Conservation (phyloP, 163 green algal genomes). For the Chlamydomonas reinhardtii region DNA sequence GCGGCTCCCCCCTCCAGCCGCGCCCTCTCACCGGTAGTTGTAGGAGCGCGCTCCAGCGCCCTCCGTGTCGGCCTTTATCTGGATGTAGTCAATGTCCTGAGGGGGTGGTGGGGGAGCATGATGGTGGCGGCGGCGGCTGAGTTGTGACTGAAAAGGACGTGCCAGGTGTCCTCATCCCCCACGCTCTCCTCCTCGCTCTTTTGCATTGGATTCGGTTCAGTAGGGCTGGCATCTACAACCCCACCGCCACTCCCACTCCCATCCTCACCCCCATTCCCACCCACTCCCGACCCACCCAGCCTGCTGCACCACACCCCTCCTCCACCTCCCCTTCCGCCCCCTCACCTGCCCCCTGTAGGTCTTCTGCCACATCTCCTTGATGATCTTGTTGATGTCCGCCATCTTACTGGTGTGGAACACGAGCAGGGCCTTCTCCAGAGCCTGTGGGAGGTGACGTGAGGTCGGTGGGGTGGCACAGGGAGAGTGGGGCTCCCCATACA, state of each 20-base stretch:
- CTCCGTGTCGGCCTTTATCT: slow-evolving; percentile 93
- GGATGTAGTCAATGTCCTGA: slow-evolving; percentile 89
- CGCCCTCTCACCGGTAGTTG: slow-evolving; percentile 87
- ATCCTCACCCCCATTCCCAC: too few species aligned
- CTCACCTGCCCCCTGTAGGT: slow-evolving; percentile 84
- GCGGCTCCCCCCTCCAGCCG: background rate
- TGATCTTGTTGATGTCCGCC: slow-evolving; percentile 85
- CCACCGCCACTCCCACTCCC: background rate
- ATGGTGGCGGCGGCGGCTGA: too few species aligned
- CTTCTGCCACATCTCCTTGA: slow-evolving; percentile 99
- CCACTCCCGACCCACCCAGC: background rate
- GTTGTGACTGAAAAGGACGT: too few species aligned
- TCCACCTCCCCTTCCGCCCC: too few species aligned
- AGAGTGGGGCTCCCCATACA: too few species aligned
- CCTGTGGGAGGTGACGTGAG: slow-evolving; percentile 53
- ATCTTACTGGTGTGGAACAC: slow-evolving; percentile 95
- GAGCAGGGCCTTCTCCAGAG: slow-evolving; percentile 94
- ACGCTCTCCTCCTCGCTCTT: too few species aligned
- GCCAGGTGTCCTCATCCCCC: too few species aligned
- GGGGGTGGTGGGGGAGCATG: too few species aligned
- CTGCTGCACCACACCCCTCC: background rate
- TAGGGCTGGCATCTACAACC: too few species aligned
- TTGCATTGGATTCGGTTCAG: too few species aligned
- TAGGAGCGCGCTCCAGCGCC: slow-evolving; percentile 82
- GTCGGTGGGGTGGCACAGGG: too few species aligned